Conservation (phyloP, 805 yeast genomes). For the Yamadazyma scolyti region DNA sequence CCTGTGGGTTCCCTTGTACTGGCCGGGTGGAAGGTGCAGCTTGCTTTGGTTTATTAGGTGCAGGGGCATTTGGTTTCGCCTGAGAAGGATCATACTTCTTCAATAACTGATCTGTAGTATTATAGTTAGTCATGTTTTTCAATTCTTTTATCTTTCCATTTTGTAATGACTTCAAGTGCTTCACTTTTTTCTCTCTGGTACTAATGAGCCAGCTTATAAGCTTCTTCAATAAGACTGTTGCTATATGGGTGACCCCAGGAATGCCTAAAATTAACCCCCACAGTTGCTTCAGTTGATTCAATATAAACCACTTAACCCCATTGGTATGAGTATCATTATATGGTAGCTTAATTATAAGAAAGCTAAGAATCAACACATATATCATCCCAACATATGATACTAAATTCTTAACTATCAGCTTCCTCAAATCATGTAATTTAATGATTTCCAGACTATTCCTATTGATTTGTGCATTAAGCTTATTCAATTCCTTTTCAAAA, state of each 20-base stretch:
- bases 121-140: constrained; percentile 69
- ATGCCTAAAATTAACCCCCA: constrained; percentile 15
- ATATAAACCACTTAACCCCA: constrained; percentile 19
- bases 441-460: constrained; percentile 21
- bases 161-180: constrained; percentile 41
- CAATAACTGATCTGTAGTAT: constrained; percentile 70
- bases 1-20: background rate
- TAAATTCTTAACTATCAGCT: constrained; percentile 9
- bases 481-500: constrained; percentile 32
- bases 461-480: constrained; percentile 23
- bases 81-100: constrained; percentile 46
- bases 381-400: constrained; percentile 14
- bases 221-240: constrained; percentile 16
- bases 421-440: constrained; percentile 16
- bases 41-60: background rate
- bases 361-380: constrained; percentile 20
- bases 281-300: constrained; percentile 18
- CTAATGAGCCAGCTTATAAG: constrained; percentile 16
- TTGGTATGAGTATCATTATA: constrained; percentile 13
- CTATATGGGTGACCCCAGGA: constrained; percentile 20
- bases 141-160: constrained; percentile 58
- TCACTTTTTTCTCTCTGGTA: constrained; percentile 16
- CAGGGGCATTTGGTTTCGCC: background rate
- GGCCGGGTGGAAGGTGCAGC: background rate
- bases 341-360: constrained; percentile 13